Conservation (phyloP, 495 filamentous ascomycete species). For the Penicillium canariense region DNA sequence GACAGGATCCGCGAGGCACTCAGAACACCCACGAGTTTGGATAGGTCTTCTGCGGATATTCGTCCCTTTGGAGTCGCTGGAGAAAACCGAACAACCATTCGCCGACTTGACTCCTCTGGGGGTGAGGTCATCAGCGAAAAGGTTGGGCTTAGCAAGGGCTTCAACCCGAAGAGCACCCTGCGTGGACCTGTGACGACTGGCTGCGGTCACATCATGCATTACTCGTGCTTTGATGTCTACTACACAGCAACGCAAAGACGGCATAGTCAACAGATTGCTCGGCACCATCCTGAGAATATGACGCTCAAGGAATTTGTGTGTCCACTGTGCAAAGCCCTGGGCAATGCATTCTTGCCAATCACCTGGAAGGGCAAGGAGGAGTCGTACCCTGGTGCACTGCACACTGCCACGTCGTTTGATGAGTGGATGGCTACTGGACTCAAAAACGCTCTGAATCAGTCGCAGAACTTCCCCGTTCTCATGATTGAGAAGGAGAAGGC, state of each 20-base stretch:
- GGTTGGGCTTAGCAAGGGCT: conserved; percentile 85
- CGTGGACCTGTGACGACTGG: conserved; percentile 85
- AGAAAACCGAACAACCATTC: conserved; percentile 74
- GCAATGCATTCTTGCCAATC: conserved; percentile 92
- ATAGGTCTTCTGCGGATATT: conserved; percentile 74
- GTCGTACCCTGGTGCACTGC: conserved; percentile 65
- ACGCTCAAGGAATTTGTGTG: conserved; percentile 86
- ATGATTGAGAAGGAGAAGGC: conserved; percentile 39
- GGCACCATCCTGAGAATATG: conserved; percentile 82
- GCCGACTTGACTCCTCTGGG: conserved; percentile 70
- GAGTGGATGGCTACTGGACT: conserved; percentile 46
- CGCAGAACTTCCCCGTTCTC: conserved; percentile 36
- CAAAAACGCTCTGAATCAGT: conserved; percentile 32
- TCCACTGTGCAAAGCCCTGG: conserved; percentile 95
- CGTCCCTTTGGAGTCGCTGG: conserved; percentile 88
- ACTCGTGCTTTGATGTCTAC: conserved; percentile 89
- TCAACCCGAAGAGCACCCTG: conserved; percentile 61
- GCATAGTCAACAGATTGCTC: conserved; percentile 86
- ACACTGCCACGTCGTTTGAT: conserved; percentile 57
- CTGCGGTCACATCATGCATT: conserved; percentile 99
- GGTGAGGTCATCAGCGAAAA: conserved; percentile 67
- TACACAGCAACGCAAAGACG: conserved; percentile 75
- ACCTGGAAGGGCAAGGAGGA: conserved; percentile 93
- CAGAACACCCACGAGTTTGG: conserved; percentile 73
- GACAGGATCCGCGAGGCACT: conserved; percentile 84